Conservation (phyloP, 1,284 basidiomycete species). For the Naganishia liquefaciens region DNA sequence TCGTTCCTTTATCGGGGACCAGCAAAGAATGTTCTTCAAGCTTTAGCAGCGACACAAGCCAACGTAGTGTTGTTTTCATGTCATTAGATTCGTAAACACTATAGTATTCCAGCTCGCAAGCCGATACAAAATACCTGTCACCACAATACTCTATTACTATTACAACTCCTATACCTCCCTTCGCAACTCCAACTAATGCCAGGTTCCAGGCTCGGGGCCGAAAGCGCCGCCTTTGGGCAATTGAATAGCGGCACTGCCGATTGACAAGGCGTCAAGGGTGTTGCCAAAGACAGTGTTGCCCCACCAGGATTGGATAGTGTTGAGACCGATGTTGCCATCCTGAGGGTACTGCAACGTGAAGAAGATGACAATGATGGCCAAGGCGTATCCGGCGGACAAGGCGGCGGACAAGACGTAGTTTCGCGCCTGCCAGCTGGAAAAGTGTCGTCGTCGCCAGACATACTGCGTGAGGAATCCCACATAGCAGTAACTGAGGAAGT, state of each 20-base stretch:
- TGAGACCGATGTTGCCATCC: conserved; percentile 32
- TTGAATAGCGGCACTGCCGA: conserved; percentile 32
- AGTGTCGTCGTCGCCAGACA: conserved; percentile 41
- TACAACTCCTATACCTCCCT: not conserved
- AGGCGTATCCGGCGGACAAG: conserved; percentile 49
- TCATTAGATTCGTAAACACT: too few relatives aligned
- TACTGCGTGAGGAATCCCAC: conserved; percentile 52
- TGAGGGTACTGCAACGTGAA: conserved; percentile 43
- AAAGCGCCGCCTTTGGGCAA: conserved; percentile 36
- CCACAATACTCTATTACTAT: not conserved
- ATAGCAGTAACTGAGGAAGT: conserved; percentile 38
- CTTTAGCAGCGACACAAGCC: too few relatives aligned
- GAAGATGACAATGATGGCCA: conserved; percentile 49
- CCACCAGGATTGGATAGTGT: conserved; percentile 36
- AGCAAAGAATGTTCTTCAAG: too few relatives aligned
- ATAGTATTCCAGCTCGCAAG: too few relatives aligned
- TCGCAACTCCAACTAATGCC: conserved; percentile 13
- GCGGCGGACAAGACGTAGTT: conserved; percentile 52
- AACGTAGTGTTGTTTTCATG: too few relatives aligned
- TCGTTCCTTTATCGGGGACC: too few relatives aligned
- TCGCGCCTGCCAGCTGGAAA: conserved; percentile 52
- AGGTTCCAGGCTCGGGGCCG: conserved; percentile 29
- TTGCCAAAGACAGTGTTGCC: conserved; percentile 42
- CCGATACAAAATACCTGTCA: too few relatives aligned
- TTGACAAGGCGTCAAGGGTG: conserved; percentile 35